Evolutionary conservation across 2,329 filamentous ascomycete species (phyloP), one percentile per base, ranked within the genome.

Genomic region (Cytospora paraplurivora): DNA sequence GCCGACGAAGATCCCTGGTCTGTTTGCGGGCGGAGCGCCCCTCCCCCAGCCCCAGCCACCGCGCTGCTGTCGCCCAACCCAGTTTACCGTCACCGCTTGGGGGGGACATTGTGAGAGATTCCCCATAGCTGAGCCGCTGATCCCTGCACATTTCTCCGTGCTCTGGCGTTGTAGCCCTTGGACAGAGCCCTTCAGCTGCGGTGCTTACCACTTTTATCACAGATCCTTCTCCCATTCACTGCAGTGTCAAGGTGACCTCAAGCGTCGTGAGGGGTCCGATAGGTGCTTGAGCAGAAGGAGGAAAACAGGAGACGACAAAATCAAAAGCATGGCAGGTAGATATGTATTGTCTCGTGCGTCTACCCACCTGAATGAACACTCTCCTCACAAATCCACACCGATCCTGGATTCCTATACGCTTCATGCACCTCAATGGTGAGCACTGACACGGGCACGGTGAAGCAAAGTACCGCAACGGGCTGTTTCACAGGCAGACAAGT

Each of bases 21-120:
- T 44, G 54, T 33, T 61, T n/a, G 44, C 44, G 21, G 44, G 15
- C 3, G 44, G 15, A 13, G 12, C 17, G 4, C 7, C n/a, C 44
- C 44, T 12, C 44, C 44, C n/a, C n/a, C 51, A 61, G 59, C 38
- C 59, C 59, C 59, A 61, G 59, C 59, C 59, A 61, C 59, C 59
- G 38, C 51, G 51, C 47, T 55, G 53, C 51, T 41, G 49, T 38
- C 50, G 19, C 38, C 59, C 51, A 19, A 55, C 27, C 15, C n/a
- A 34, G 32, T 53, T 52, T 53, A 11, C 57, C 59, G 59, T 61
- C 59, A 61, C 59, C 59, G 59, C 59, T 44, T 61, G n/a, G 44
- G n/a, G n/a, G 44, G 7, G 21, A n/a, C n/a, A 47, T 47, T 3
- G 41, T 44, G 17, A 19, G 11, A n/a, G 15, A 19, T 44, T 44